These are phyloP conservation scores for Penicillium steckii DNA, from an alignment of 495 filamentous ascomycete species.

Conservation along the genomic window DNA sequence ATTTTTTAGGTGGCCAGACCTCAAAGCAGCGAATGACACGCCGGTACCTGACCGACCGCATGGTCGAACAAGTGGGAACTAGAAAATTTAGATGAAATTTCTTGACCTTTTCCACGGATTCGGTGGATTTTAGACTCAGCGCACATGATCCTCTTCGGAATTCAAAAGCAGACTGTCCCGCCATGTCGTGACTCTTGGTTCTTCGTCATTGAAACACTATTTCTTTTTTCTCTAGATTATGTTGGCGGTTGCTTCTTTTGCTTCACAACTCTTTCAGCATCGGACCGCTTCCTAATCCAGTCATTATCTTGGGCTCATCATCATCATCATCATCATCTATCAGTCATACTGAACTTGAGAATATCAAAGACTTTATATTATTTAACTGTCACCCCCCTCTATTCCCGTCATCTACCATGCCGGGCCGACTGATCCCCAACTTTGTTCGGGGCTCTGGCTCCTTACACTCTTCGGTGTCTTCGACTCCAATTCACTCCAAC, in stretches of 20 bases:
- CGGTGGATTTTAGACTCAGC: slow-evolving; percentile 19
- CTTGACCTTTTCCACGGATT: slow-evolving; percentile 26
- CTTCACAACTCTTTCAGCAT: slow-evolving; percentile 26
- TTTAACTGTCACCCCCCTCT: background rate
- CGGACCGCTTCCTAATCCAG: slow-evolving; percentile 32
- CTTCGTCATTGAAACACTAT: background rate
- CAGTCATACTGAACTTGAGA: no score
- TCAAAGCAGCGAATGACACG: slow-evolving; percentile 3
- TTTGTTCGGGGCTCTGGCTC: slow-evolving; percentile 42
- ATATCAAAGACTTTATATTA: no score
- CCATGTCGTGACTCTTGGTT: background rate
- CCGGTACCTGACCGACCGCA: slow-evolving; percentile 18
- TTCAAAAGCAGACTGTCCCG: slow-evolving; percentile 19
- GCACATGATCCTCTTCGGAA: slow-evolving; percentile 24
- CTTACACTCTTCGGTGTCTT: slow-evolving; percentile 33
- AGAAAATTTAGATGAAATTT: slow-evolving; percentile 9
- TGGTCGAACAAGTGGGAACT: slow-evolving; percentile 14
- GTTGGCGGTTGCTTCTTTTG: slow-evolving; percentile 29
- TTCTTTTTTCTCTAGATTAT: background rate
- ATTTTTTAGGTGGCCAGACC: slow-evolving; percentile 12
- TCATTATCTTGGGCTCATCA: no score
- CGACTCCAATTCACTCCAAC: slow-evolving; percentile 39
- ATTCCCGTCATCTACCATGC: slow-evolving; percentile 29
- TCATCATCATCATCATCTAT: background rate
- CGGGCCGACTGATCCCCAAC: slow-evolving; percentile 47